phyloP scores from a whole-genome alignment of 805 yeast genomes.

The Ogataea ganodermae region DNA sequence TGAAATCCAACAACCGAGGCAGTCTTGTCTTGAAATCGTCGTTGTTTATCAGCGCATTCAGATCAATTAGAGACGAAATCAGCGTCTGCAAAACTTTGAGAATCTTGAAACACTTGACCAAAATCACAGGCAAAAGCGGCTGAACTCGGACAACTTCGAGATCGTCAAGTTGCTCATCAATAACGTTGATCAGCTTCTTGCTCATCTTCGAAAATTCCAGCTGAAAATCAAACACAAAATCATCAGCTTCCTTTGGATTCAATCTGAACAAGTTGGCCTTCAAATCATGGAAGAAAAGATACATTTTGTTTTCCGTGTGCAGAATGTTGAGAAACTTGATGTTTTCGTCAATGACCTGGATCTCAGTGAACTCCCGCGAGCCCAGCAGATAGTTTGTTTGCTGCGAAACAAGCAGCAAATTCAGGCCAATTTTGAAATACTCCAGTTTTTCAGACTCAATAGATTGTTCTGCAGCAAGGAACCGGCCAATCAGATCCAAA shows the following conservation, averaged over 20 bases:
- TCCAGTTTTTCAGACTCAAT: conserved; percentile 21
- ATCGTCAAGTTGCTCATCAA: conserved; percentile 36
- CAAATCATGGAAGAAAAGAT: conserved; percentile 16
- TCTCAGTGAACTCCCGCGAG: conserved; percentile 13
- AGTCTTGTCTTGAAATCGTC: conserved; percentile 29
- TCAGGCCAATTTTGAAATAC: conserved; percentile 29
- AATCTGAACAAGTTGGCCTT: conserved; percentile 3
- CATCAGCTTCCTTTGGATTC: conserved; percentile 24
- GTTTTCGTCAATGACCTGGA: conserved; percentile 21
- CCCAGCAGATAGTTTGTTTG: conserved; percentile 18
- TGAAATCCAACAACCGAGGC: conserved; percentile 26
- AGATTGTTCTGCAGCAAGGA: conserved; percentile 16
- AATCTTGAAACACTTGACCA: conserved; percentile 31
- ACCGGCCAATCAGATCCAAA: conserved; percentile 19
- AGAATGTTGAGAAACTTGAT: conserved; percentile 31
- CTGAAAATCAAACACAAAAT: conserved; percentile 33
- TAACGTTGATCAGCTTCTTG: conserved; percentile 30
- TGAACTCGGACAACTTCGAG: conserved; percentile 29
- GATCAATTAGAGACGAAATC: conserved; percentile 24
- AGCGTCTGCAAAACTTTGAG: conserved; percentile 21
- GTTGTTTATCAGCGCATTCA: conserved; percentile 24
- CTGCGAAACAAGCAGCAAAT: conserved; percentile 24
- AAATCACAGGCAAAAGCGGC: conserved; percentile 29
- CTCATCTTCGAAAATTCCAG: conserved; percentile 32
- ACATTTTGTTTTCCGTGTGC: conserved; percentile 27